Conservation (phyloP, 345 rosid species). For the Hibiscus syriacus region DNA sequence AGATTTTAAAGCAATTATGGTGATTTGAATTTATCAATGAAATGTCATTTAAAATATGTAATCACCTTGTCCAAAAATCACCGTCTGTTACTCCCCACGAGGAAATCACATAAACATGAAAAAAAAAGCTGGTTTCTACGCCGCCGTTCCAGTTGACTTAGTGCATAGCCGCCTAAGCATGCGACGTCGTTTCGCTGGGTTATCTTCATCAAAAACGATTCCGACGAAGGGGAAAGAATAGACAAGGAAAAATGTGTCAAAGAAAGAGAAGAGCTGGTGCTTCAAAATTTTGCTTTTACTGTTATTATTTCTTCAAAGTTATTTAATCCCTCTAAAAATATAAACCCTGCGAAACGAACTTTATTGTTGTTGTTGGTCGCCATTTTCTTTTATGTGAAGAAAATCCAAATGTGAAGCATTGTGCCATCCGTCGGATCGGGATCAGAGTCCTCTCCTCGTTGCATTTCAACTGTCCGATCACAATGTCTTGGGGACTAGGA, state of each 20-base stretch:
- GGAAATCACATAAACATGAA: neutral
- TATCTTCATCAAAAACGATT: neutral
- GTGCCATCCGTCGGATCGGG: slow-evolving; percentile 21
- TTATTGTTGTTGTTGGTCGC: neutral
- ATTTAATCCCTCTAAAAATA: neutral
- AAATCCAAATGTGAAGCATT: slow-evolving; percentile 3
- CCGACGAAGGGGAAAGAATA: neutral
- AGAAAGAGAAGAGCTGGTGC: no score
- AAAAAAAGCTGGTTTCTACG: neutral
- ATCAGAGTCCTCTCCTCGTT: slow-evolving; percentile 7
- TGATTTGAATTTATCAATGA: no score
- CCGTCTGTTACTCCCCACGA: neutral
- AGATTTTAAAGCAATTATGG: no score
- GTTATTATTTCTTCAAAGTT: neutral
- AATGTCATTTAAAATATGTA: neutral
- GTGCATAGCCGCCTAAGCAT: neutral
- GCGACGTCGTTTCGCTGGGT: neutral
- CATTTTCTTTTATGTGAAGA: neutral
- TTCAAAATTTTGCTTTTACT: no score
- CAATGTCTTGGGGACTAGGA: slow-evolving; percentile 98
- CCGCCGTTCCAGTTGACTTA: neutral
- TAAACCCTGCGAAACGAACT: neutral
- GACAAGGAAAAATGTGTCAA: neutral
- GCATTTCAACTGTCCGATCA: neutral
- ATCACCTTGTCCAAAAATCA: neutral